Evolutionary conservation across 768 basidiomycete genomes (phyloP).

Genomic region (Megacollybia marginata): DNA sequence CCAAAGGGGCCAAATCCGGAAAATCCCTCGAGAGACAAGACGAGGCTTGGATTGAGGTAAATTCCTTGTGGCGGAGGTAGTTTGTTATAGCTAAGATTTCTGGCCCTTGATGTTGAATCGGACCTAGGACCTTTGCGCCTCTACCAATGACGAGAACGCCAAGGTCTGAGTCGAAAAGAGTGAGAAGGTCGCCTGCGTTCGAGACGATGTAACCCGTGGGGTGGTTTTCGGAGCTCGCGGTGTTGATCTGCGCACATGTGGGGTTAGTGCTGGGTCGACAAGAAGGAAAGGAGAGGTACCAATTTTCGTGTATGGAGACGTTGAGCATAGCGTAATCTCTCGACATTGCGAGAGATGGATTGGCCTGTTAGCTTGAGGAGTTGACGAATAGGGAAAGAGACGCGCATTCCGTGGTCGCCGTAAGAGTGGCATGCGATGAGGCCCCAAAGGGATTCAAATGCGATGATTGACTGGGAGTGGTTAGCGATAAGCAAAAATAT

Average conservation of each 20-base stretch:
- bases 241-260: constrained; percentile 47
- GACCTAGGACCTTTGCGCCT: constrained; percentile 64
- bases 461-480: constrained; percentile 58
- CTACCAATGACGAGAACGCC: constrained; percentile 67
- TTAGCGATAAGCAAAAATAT: neutral
- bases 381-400: constrained; percentile 78
- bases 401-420: constrained; percentile 68
- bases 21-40: constrained; percentile 63
- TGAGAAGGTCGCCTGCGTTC: constrained; percentile 71
- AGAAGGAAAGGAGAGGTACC: constrained; percentile 32
- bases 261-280: neutral
- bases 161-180: constrained; percentile 71
- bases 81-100: constrained; percentile 76
- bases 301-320: constrained; percentile 70
- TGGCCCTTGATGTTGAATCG: constrained; percentile 57
- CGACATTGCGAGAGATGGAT: constrained; percentile 73
- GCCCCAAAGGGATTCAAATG: constrained; percentile 76
- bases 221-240: constrained; percentile 58
- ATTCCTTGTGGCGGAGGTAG: constrained; percentile 69
- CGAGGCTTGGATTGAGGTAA: constrained; percentile 64
- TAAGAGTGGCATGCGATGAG: constrained; percentile 75
- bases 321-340: constrained; percentile 70
- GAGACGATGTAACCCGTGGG: constrained; percentile 75
- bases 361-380: constrained; percentile 71
- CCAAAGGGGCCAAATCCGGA: constrained; percentile 42